Evolutionary conservation across 805 yeast species (phyloP), one percentile per base, ranked within the genome.

Genomic region (Brettanomyces custersianus): DNA sequence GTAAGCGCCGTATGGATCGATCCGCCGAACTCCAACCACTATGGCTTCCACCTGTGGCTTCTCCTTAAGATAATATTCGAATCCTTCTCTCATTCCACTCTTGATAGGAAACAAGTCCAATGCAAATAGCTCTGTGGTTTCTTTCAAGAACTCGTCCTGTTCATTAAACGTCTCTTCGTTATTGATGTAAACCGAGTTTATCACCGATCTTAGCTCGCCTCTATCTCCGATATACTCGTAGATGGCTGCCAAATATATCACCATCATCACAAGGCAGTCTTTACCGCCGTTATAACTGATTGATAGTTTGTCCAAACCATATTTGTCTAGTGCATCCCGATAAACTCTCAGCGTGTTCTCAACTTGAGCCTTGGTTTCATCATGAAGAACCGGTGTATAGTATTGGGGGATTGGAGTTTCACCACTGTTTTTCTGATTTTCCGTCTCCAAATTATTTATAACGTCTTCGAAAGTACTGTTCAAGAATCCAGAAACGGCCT

Each of bases 221-320:
- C 7, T 10, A 5, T 19, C 11, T 8, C 10, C n/a, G 9, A 10
- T 9, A 26, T 46, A 33, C 28, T 41, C 51, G 35, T 55, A 54
- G 11, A 58, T 45, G 29, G 72, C 74, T 2, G 92, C 79, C 35
- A 88, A 59, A 36, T 84, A 74, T 4, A 92, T 51, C 12, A 86
- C 63, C 37, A 92, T 67, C 80, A 90, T 76, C 22, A 88, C 96
- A 32, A 88, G 72, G 49, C 97, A 92, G 60, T 92, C 98, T 52
- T 92, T 92, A 2, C 98, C 98, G 9, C 98, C 98, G 54, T 92
- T 92, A 57, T 81, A 92, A 2, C 95, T 82, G 11, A 92, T 66
- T 0, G 96, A 80, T 4, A 83, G 59, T 39, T 80, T 77, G 10
- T 66, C 62, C 11, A 62, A 36, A 2, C 43, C 38, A 39, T 49